Evolutionary conservation across 1,284 basidiomycete genomes (phyloP).

Genomic region (Tranzscheliella williamsii): DNA sequence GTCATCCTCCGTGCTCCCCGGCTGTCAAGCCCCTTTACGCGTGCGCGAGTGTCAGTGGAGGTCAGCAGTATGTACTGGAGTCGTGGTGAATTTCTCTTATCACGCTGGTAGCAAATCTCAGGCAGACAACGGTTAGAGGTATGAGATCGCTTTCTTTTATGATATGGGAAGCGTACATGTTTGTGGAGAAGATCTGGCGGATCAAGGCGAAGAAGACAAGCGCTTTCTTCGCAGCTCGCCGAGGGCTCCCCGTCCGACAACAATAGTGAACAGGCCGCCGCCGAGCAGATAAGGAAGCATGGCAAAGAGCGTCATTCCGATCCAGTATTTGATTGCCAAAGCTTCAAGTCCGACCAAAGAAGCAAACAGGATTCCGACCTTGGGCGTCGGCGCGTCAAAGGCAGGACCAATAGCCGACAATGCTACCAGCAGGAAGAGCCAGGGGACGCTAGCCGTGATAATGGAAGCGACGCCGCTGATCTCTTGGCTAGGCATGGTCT

Average conservation of each 20-base stretch:
- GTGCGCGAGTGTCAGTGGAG: too few species aligned
- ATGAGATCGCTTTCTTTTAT: too few species aligned
- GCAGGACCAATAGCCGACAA: slow-evolving; percentile 15
- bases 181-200: too few species aligned
- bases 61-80: too few species aligned
- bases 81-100: too few species aligned
- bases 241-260: slow-evolving; percentile 40
- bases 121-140: too few species aligned
- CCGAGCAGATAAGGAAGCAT: slow-evolving; percentile 44
- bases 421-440: slow-evolving; percentile 33
- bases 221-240: slow-evolving; percentile 36
- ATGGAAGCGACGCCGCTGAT: slow-evolving; percentile 32
- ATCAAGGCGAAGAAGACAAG: slow-evolving; percentile 15
- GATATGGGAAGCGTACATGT: too few species aligned
- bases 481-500: slow-evolving; percentile 47
- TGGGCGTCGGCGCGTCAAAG: slow-evolving; percentile 10
- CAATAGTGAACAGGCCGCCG: slow-evolving; percentile 31
- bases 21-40: too few species aligned
- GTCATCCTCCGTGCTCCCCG: too few species aligned
- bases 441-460: slow-evolving; percentile 38
- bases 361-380: slow-evolving; percentile 23
- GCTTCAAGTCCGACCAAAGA: slow-evolving; percentile 29
- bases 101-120: too few species aligned
- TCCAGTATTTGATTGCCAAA: slow-evolving; percentile 46
- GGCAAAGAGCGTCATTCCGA: slow-evolving; percentile 46